A percentile compares a stretch with the other conserved stretches of the same genome.
These are phyloP conservation scores for Globisporangium ultimum DNA, from an alignment of 352 stramenopile species.

Conservation along the genomic window DNA sequence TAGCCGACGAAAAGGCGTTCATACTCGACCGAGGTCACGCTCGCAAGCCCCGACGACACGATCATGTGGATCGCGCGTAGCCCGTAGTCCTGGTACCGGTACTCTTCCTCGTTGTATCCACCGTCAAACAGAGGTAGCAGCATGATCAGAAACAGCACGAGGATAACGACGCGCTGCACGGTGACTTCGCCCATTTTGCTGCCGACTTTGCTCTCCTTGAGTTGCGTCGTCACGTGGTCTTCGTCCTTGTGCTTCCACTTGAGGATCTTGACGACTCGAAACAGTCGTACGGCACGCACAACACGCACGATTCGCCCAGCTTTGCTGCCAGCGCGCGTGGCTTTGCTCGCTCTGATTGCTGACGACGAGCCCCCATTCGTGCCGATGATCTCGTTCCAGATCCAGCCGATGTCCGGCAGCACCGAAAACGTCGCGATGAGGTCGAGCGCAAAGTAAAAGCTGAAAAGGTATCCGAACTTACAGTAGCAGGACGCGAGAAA, in stretches of 20 bases:
- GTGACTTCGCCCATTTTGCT: conserved; percentile 88
- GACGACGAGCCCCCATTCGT: conserved; percentile 31
- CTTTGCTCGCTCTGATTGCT: conserved; percentile 67
- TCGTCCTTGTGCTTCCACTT: conserved; percentile 81
- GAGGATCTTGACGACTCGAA: conserved; percentile 85
- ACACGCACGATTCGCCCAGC: conserved; percentile 84
- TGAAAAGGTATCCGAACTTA: conserved; percentile 76
- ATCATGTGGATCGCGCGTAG: conserved; percentile 73
- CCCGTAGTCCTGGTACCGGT: conserved; percentile 85
- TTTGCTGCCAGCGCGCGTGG: conserved; percentile 69
- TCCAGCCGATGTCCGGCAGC: conserved; percentile 80
- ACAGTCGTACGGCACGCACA: conserved; percentile 75
- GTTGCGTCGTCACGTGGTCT: conserved; percentile 21
- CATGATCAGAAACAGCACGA: conserved; percentile 89
- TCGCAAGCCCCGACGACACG: conserved; percentile 46
- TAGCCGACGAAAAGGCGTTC: conserved; percentile 60
- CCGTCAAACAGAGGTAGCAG: conserved; percentile 85
- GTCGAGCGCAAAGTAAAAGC: conserved; percentile 91
- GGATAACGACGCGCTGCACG: conserved; percentile 81
- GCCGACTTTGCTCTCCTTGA: conserved; percentile 86
- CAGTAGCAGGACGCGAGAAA: conserved; percentile 76
- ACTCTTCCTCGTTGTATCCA: conserved; percentile 70
- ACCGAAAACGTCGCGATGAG: conserved; percentile 84
- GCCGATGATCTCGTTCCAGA: conserved; percentile 75
- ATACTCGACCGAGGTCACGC: conserved; percentile 40